Base-by-base conservation (phyloP, 1,284 basidiomycete genomes). In the Tylopilus microsporus region DNA sequence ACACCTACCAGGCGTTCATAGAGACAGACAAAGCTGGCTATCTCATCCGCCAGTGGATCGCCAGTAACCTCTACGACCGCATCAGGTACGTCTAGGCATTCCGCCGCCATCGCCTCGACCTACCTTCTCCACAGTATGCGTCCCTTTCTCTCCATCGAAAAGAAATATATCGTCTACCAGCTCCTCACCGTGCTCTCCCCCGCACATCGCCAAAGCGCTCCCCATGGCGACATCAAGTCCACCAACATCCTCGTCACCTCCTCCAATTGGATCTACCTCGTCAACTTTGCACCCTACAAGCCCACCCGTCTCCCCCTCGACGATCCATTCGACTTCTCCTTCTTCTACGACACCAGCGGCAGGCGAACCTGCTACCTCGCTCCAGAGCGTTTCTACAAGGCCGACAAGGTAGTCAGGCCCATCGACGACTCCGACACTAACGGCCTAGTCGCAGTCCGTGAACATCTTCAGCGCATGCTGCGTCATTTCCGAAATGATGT, bases 161-260 rank as follows among this genome's bases (percentile, higher is more conserved):
- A 99, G 82, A 93, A 94, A 69, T 99, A 97, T 97, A 93, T 99
- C 62, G 88, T 91, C 0, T 99, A 94, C 70, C 96, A 99, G 73
- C 79, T 99, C 2, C 78, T 99, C 54, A 89, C 84, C 36, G 93
- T 89, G 3, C 81, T 99, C 60, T 83, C 88, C 37, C 92, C 94
- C 63, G 85, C 92, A 1, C 84, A 92, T 30, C 86, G 86, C 56
- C 85, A 88, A 60, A 83, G 94, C 76, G 81, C 97, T 18, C 84
- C 94, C 2, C 97, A 99, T 74, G 97, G 97, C 15, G 96, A 99
- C 71, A 89, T 99, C 77, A 99, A 99, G 75, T 94, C 93, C 15
- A 94, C 98, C 74, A 99, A 99, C 72, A 86, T 99, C 60, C 84
- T 99, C 53, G 92, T 99, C 59, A 96, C 95, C 0, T 94, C 95